phyloP scores from a whole-genome alignment of 768 basidiomycete species.

The Tylopilus sp. region DNA sequence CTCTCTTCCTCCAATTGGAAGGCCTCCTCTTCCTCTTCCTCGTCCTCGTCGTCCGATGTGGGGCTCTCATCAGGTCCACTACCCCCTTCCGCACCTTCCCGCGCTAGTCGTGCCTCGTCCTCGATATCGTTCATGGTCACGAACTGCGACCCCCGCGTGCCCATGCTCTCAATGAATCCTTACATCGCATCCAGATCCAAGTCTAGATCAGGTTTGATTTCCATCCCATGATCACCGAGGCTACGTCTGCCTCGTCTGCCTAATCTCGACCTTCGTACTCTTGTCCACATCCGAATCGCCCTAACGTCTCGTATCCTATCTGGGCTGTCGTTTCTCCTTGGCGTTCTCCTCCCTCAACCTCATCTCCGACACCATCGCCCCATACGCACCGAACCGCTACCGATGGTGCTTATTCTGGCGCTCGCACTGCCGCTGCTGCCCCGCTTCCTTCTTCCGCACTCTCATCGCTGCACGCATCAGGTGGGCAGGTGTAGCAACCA shows the following conservation, averaged over 20 bases:
- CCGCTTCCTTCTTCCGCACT: constrained; percentile 19
- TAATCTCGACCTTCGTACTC: too few species aligned
- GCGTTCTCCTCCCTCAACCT: constrained; percentile 37
- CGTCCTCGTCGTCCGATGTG: constrained; percentile 32
- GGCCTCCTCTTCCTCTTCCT: too few species aligned
- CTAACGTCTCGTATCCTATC: constrained; percentile 48
- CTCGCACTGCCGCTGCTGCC: constrained; percentile 10
- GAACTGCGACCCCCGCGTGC: constrained; percentile 42
- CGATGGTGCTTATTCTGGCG: constrained; percentile 21
- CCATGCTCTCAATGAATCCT: constrained; percentile 50
- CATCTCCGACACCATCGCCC: constrained; percentile 55
- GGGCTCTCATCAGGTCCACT: constrained; percentile 24
- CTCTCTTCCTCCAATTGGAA: constrained; percentile 40
- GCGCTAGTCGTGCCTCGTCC: constrained; percentile 46
- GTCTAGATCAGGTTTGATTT: constrained; percentile 57
- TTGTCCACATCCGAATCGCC: constrained; percentile 68
- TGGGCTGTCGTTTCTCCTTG: constrained; percentile 34
- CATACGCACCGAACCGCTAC: constrained; percentile 43
- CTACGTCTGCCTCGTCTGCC: constrained; percentile 26
- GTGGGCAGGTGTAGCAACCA: constrained; percentile 14
- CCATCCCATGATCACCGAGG: constrained; percentile 47
- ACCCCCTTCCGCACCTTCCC: constrained; percentile 45
- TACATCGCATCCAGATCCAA: constrained; percentile 47
- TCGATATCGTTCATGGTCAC: constrained; percentile 67
- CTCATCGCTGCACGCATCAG: constrained; percentile 15